Evolutionary conservation across 768 basidiomycete genomes (phyloP), one percentile per base, ranked within the genome.

Genomic region (Dentipellis fragilis): DNA sequence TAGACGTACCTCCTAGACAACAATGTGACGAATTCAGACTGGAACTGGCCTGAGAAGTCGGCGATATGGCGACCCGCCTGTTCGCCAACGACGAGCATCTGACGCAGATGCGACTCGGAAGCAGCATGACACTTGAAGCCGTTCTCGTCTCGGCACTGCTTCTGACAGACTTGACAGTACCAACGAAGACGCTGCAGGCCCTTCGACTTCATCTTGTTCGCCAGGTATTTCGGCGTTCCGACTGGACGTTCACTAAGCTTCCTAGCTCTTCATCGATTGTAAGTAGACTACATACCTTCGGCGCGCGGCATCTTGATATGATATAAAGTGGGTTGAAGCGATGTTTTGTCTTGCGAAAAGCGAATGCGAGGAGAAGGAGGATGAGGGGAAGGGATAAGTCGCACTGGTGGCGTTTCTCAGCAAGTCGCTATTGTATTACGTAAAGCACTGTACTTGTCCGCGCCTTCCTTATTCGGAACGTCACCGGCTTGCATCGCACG

Each of bases 101-200:
- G 93, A 2, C 96, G 83, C 37, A 98, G 74, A 72, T 99, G 96
- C 1, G 85, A 78, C 69, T 95, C 93, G 34, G 89, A 90, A 54
- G 81, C 79, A 14, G 84, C 80, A 68, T 97, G 93, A 69, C 92
- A 94, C 72, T 96, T 96, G 81, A 98, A 99, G 16, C 94, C 96
- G 70, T 99, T 99, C 75, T 98, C 96, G 70, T 98, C 90, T 67
- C 94, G 78, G 69, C 95, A 98, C 71, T 98, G 95, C 69, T 99
- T 99, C 78, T 97, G 75, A 80, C 96, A 98, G 62, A 98, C 91
- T 77, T 99, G 95, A 66, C 95, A 98, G 72, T 90, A 99, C 95
- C 94, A 98, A 59, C 94, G 81, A 60, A 98, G 81, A 65, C 93
- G 84, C 70, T 96, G 95, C 50, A 95, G 76, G 63, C 93, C 95